Evolutionary conservation across 768 basidiomycete genomes (phyloP).

Genomic region (Scleroderma bovista): DNA sequence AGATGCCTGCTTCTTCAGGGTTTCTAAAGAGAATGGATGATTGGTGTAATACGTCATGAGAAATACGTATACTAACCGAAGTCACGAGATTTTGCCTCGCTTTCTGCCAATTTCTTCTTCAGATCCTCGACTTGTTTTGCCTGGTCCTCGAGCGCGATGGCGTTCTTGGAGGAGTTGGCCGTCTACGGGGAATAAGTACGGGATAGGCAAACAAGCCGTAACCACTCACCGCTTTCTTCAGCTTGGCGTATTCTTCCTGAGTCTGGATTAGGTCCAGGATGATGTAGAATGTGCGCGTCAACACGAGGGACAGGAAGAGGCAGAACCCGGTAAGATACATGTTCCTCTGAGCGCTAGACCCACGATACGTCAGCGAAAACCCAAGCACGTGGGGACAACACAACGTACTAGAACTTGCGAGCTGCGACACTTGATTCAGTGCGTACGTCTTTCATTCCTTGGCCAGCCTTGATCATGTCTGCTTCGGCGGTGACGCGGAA

Average conservation of each 20-base stretch:
- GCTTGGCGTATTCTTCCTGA: constrained; percentile 80
- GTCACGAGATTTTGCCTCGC: constrained; percentile 57
- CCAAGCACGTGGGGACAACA: neutral
- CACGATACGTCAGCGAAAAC: neutral
- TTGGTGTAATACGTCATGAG: neutral
- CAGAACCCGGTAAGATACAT: constrained; percentile 91
- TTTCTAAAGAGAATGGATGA: constrained; percentile 38
- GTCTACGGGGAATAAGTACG: constrained; percentile 20
- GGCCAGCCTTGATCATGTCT: constrained; percentile 57
- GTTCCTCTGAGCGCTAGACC: constrained; percentile 73
- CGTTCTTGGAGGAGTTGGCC: constrained; percentile 28
- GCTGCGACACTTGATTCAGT: constrained; percentile 88
- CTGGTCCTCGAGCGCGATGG: constrained; percentile 17
- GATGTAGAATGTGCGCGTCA: constrained; percentile 90
- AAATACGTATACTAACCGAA: constrained; percentile 42
- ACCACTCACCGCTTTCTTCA: constrained; percentile 55
- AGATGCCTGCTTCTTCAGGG: constrained; percentile 74
- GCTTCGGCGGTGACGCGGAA: constrained; percentile 70
- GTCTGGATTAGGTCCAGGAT: constrained; percentile 86
- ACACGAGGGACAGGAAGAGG: constrained; percentile 91
- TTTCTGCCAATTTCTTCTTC: constrained; percentile 57
- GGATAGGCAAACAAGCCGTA: neutral
- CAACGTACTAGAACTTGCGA: constrained; percentile 84
- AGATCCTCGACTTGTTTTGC: constrained; percentile 53
- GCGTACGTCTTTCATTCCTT: constrained; percentile 52